Base-by-base conservation (phyloP, 768 basidiomycete genomes). In the Mycena belliarum region DNA sequence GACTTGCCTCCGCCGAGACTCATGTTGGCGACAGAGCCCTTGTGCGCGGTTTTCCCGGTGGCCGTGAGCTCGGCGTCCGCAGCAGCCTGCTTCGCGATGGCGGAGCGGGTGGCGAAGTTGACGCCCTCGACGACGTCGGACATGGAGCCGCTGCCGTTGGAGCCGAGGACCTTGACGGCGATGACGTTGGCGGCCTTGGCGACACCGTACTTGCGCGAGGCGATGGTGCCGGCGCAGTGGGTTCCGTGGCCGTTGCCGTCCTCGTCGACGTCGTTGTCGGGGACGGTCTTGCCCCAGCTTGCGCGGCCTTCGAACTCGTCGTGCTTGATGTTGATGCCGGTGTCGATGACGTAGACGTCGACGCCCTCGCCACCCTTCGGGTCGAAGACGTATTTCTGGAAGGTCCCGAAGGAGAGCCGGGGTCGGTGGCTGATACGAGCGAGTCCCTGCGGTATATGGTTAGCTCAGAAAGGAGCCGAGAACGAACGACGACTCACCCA, bases 21-120 rank as follows among this genome's bases (percentile, higher is more conserved):
- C 97, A 99, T 97, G 81, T 96, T 96, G 48, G 89, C 92, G 51
- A 95, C 94, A 18, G 93, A 94, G 23, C 97, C 97, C 78, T 94
- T 95, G 82, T 96, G 91, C 42, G 75, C 75, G 52, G 88, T 89
- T 76, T 82, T 87, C 52, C 92, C 90, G 20, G 91, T 93, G 28
- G 81, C 79, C 50, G 77, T 81, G 60, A 82, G 69, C 70, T 95
- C 92, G 12, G 81, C 80, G 9, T 74, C 76, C 18, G 93, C 89
- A 16, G 79, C 79, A n/a, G 66, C 68, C 0, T 82, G 82, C 69
- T 88, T 91, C 24, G 70, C 64, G 38, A 72, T 69, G 7, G 91
- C 84, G 18, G 72, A 53, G 16, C 68, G 59, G 3, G 83, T 82
- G 51, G 95, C 95, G 82, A 85, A 99, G 23, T 79, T 76, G 53